phyloP scores from a whole-genome alignment of 345 rosid species.

The Salix viminalis region DNA sequence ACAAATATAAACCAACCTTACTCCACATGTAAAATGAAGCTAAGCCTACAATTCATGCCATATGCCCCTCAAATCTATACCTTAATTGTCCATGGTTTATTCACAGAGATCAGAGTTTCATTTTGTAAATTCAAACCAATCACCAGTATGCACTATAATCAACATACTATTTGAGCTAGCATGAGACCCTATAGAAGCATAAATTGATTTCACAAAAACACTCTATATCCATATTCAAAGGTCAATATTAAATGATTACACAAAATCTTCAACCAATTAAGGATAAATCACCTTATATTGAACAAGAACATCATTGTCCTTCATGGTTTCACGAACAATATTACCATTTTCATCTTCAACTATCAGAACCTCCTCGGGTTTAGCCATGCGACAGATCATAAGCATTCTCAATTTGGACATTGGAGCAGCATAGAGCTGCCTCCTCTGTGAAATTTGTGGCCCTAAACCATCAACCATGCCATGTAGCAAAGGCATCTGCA shows the following conservation, averaged over 20 bases:
- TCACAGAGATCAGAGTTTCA: neutral
- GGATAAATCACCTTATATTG: constrained; percentile 73
- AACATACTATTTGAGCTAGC: neutral
- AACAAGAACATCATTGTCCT: constrained; percentile 98
- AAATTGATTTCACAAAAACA: neutral
- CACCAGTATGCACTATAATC: neutral
- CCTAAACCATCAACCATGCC: constrained; percentile 85
- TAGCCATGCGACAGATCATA: constrained; percentile 98
- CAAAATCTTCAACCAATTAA: neutral
- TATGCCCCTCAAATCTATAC: neutral
- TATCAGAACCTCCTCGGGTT: constrained; percentile 96
- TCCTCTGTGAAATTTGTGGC: constrained; percentile 67
- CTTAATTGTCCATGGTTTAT: neutral
- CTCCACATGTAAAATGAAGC: neutral
- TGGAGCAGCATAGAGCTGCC: constrained; percentile 81
- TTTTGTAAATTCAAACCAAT: neutral
- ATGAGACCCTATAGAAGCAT: neutral
- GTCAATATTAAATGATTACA: neutral
- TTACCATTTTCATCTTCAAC: constrained; percentile 99
- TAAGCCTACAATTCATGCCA: neutral
- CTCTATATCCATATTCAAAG: neutral
- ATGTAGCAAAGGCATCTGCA: constrained; percentile 68
- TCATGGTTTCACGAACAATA: constrained; percentile 97
- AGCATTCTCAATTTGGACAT: constrained; percentile 90
- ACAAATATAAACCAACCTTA: neutral